A percentile compares a stretch with the other conserved stretches of the same genome.
phyloP scores from a whole-genome alignment of 73 alveolate genomes.

The Symbiodinium pilosum region DNA sequence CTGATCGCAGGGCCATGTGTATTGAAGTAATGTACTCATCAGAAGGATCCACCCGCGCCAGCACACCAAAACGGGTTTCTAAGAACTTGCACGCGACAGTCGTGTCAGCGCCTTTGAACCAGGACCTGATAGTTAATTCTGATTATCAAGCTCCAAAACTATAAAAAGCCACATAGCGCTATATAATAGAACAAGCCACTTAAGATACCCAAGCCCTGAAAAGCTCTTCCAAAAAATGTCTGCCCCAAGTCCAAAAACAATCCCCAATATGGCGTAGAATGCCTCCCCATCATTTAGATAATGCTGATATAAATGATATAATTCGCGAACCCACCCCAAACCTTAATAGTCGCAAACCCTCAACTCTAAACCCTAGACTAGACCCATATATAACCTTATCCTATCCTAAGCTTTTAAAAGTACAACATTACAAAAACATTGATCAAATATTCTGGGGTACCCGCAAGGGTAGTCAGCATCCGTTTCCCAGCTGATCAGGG shows the following conservation, averaged over 20 bases:
- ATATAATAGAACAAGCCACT: background rate
- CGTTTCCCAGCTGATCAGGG: background rate
- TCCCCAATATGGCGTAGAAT: too few species aligned
- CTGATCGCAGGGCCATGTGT: background rate
- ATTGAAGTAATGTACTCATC: background rate
- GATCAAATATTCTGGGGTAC: background rate
- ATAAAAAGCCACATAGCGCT: too few species aligned
- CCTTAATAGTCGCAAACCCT: too few species aligned
- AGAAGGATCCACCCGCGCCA: background rate
- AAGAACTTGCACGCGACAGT: background rate
- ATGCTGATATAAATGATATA: too few species aligned
- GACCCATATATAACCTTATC: background rate
- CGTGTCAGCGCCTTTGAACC: background rate
- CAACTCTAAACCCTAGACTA: too few species aligned
- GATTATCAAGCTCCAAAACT: background rate
- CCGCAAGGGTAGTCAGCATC: background rate
- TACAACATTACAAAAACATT: background rate
- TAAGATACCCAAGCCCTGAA: background rate
- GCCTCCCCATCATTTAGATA: too few species aligned
- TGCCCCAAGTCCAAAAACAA: background rate
- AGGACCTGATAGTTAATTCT: background rate
- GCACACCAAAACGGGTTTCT: background rate
- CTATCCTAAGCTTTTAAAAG: background rate
- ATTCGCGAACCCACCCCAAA: too few species aligned
- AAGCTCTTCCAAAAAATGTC: background rate